Base-by-base conservation (phyloP, 306 rosid genomes). In the Abrus pulchellus region DNA sequence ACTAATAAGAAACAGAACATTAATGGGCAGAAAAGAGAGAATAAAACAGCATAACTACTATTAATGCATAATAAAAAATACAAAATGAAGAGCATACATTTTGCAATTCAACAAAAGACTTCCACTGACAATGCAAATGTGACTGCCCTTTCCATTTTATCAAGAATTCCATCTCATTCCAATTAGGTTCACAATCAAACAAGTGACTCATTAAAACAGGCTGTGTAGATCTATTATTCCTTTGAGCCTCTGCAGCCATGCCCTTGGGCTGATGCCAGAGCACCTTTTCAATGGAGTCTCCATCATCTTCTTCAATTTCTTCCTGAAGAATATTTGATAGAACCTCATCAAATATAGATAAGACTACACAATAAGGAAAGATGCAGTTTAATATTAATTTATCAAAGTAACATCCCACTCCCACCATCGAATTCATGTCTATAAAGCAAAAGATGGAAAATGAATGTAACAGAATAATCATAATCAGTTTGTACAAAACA, bases 71-170 rank as follows among this genome's bases (percentile, higher is more conserved):
- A 78, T 29, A 82, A 80, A 65, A 44, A 73, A 4, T 36, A 63
- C 8, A 74, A 80, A 74, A 52, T 33, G 52, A 68, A 64, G 74
- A 76, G 43, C 91, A 83, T 93, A 96, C 99, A 68, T 90, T 86
- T 86, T 96, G 99, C 72, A 96, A 89, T 90, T 96, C 99, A n/a
- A 89, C 85, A 73, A 93, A 89, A 60, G 97, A 85, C 85, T 92
- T 96, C 99, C 99, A 96, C 56, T 92, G 97, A 83, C 99, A 96
- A 74, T 96, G 99, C 88, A 96, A 86, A 92, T 96, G 99, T 36
- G 99, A 96, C 56, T 90, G 98, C 85, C 99, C 98, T 87, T 96
- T 96, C 99, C 99, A 96, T 89, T 96, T 96, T 78, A 96, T 96
- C 78, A 92, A 83, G 78, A 93, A 96, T 80, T 96, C 99, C 78